Evolutionary conservation across 345 rosid species (phyloP).

Genomic region (Kernera saxatilis): DNA sequence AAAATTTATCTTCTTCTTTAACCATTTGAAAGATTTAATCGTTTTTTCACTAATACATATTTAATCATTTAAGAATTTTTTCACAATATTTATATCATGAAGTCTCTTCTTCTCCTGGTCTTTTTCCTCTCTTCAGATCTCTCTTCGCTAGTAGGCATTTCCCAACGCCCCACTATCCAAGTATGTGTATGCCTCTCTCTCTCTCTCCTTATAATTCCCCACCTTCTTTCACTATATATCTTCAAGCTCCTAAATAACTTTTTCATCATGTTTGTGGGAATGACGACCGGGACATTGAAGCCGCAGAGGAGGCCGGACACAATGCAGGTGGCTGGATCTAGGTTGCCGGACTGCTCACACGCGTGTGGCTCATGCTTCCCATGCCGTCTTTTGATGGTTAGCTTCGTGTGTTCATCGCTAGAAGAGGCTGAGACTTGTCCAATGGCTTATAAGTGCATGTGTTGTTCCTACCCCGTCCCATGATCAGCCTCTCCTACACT

Average conservation of each 20-base stretch:
- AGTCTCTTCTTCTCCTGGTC: conserved; percentile 24
- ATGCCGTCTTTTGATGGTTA: conserved; percentile 85
- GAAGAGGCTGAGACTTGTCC: conserved; percentile 98
- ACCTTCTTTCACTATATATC: background rate
- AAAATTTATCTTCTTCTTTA: too few species aligned
- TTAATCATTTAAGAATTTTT: too few species aligned
- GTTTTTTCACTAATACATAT: too few species aligned
- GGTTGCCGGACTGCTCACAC: conserved; percentile 83
- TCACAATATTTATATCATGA: conserved; percentile 11
- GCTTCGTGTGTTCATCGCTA: conserved; percentile 77
- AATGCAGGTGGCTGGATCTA: conserved; percentile 74
- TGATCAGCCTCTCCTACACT: conserved; percentile 13
- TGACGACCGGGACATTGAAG: background rate
- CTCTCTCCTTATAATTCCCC: background rate
- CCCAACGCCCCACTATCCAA: conserved; percentile 14
- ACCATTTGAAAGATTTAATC: too few species aligned
- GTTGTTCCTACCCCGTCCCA: conserved; percentile 95
- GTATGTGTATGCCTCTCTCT: conserved; percentile 26
- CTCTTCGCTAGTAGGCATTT: conserved; percentile 26
- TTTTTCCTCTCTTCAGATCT: conserved; percentile 21
- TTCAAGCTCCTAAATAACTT: conserved; percentile 23
- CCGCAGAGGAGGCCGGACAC: conserved; percentile 45
- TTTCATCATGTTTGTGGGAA: conserved; percentile 1
- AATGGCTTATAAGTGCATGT: conserved; percentile 95
- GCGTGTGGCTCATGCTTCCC: conserved; percentile 94